Evolutionary conservation across 306 rosid species (phyloP), one percentile per base, ranked within the genome.

Genomic region (Begonia loranthoides): DNA sequence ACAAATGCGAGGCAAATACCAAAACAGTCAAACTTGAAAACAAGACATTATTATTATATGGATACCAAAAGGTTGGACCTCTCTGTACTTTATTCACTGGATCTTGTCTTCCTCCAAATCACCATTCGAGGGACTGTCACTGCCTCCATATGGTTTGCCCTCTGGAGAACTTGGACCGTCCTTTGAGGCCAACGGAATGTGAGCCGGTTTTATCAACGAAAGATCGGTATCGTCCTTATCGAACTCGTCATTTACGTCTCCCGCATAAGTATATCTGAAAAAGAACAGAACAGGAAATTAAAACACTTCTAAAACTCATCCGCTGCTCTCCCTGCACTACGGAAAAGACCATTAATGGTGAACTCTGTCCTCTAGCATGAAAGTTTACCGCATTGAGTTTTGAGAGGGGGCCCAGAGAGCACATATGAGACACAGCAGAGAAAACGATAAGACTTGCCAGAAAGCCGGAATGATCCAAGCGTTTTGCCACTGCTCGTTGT

Each of bases 401-500:
- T 83, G 94, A 39, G 96, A 87, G 51, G 96, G 96, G 46, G 96
- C 94, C 96, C 96, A 87, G 24, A 87, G 87, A 66, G 65, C 80
- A 54, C 96, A 83, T 39, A 87, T 79, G 60, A 87, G 81, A 62
- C 76, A 74, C 9, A 87, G 65, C 17, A 87, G 94, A 51, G 96
- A 81, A 73, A 78, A 80, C 9, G 94, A 83, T 43, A 87, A 66
- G 70, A 83, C 79, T 79, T 87, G 96, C 96, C 96, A 87, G 55
- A 87, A 87, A 67, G 94, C 96, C 34, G 96, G 94, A 76, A 87
- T 66, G 69, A 87, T 76, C 96, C 94, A 87, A 2, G 96, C 96
- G 59, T 78, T 79, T 57, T 74, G 92, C 96, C 96, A 87, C 58
- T 66, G 72, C 85, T 87, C 83, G 33, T 83, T 87, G 87, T 87